Evolutionary conservation across 352 stramenopile genomes (phyloP).

Genomic region (Pythium apleroticum): DNA sequence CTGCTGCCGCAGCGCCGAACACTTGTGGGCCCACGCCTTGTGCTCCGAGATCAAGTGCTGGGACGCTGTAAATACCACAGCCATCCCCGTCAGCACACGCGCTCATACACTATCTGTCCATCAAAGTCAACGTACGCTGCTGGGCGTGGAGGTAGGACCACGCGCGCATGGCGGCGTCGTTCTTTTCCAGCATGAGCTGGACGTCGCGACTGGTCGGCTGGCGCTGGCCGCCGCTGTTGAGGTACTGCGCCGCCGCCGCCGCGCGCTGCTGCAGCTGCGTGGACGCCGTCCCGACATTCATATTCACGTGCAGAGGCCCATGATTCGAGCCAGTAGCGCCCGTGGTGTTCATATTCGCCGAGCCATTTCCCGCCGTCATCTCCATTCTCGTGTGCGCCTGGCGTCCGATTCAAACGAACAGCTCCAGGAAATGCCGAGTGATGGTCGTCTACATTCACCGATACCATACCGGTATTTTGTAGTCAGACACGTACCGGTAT

Average conservation of each 20-base stretch:
- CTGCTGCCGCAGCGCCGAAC: constrained; percentile 61
- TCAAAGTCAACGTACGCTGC: constrained; percentile 48
- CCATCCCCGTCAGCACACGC: background rate
- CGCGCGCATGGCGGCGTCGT: constrained; percentile 68
- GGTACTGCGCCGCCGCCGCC: constrained; percentile 43
- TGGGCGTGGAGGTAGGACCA: constrained; percentile 77
- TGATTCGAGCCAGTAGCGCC: background rate
- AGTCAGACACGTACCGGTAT: background rate
- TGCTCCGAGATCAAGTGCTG: constrained; percentile 54
- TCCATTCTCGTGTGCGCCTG: background rate
- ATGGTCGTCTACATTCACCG: background rate
- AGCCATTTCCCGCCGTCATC: background rate
- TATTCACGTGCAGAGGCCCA: background rate
- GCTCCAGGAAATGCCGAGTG: background rate
- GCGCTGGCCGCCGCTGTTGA: constrained; percentile 37
- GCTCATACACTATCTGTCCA: background rate
- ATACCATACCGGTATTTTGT: background rate
- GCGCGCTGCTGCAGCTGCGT: constrained; percentile 58
- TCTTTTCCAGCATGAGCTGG: constrained; percentile 85
- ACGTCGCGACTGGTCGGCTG: constrained; percentile 66
- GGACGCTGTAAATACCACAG: constrained; percentile 33
- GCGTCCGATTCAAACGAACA: background rate
- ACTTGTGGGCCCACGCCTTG: constrained; percentile 76
- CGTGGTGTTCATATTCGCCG: background rate
- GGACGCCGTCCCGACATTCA: background rate